Conservation (phyloP, 768 basidiomycete genomes). For the Hygrophoropsis aurantiaca region DNA sequence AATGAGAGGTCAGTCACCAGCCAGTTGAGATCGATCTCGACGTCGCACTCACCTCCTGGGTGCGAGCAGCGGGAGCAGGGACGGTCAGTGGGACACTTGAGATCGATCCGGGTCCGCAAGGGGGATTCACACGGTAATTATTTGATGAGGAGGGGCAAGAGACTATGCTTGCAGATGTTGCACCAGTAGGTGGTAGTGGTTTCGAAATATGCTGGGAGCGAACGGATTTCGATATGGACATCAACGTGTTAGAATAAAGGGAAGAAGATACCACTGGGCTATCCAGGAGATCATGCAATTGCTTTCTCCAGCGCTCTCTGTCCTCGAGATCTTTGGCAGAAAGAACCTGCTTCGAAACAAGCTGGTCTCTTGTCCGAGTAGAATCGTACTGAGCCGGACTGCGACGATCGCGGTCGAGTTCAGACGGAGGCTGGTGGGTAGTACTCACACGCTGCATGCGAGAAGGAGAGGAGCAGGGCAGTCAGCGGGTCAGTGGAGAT, state of each 20-base stretch:
- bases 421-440: slow-evolving; percentile 22
- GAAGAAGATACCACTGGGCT: slow-evolving; percentile 43
- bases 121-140: slow-evolving; percentile 4
- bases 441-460: no score
- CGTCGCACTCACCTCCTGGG: no score
- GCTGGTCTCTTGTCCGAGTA: slow-evolving; percentile 25
- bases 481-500: no score
- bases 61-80: no score
- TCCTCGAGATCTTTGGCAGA: slow-evolving; percentile 27
- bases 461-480: no score
- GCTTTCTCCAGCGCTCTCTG: slow-evolving; percentile 28
- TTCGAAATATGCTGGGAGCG: slow-evolving; percentile 20
- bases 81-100: no score
- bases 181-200: slow-evolving; percentile 20
- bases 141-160: slow-evolving; percentile 21
- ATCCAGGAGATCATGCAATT: slow-evolving; percentile 49
- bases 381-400: slow-evolving; percentile 4
- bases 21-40: no score
- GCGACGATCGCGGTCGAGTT: slow-evolving; percentile 18
- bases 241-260: slow-evolving; percentile 36
- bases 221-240: no score
- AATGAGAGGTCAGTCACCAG: no score
- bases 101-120: slow-evolving; percentile 4
- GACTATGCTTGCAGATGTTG: slow-evolving; percentile 11
- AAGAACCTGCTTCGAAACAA: slow-evolving; percentile 16